Evolutionary conservation across 345 rosid genomes (phyloP).

Genomic region (Citrus hindsii): DNA sequence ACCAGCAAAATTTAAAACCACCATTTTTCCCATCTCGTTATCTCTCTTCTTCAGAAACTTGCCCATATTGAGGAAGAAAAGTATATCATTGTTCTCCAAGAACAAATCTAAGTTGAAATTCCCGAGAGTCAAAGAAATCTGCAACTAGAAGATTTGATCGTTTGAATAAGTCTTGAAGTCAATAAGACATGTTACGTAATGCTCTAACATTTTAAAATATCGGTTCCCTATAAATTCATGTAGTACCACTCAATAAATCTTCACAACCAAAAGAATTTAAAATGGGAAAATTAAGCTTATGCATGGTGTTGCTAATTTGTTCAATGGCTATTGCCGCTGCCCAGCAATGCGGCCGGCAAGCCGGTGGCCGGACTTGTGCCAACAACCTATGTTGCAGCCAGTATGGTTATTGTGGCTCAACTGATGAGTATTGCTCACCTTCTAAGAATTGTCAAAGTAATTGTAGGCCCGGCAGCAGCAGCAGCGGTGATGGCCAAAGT

Average conservation of each 20-base stretch:
- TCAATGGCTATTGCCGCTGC: background rate
- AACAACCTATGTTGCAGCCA: slow-evolving; percentile 26
- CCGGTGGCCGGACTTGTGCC: slow-evolving; percentile 19
- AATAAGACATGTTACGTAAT: background rate
- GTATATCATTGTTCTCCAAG: background rate
- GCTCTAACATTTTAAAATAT: too few species aligned
- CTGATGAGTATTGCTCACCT: slow-evolving; percentile 23
- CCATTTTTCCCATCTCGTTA: too few species aligned
- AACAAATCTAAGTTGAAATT: background rate
- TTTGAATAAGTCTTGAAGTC: background rate
- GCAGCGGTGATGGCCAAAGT: slow-evolving; percentile 5
- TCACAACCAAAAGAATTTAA: background rate
- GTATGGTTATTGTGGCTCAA: slow-evolving; percentile 21
- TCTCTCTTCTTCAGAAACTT: too few species aligned
- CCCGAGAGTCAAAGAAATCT: background rate
- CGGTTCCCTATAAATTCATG: background rate
- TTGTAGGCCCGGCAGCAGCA: slow-evolving; percentile 6
- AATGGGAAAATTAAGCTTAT: background rate
- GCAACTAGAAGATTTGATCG: background rate
- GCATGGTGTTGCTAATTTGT: background rate
- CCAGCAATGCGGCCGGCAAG: slow-evolving; percentile 16
- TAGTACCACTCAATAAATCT: background rate
- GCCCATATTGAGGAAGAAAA: background rate
- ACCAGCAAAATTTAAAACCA: background rate
- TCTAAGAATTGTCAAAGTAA: slow-evolving; percentile 21